A percentile compares a stretch with the other conserved stretches of the same genome.
These are phyloP conservation scores for Geoglossum cookeanum DNA, from an alignment of 2,329 filamentous ascomycete species.

Conservation along the genomic window DNA sequence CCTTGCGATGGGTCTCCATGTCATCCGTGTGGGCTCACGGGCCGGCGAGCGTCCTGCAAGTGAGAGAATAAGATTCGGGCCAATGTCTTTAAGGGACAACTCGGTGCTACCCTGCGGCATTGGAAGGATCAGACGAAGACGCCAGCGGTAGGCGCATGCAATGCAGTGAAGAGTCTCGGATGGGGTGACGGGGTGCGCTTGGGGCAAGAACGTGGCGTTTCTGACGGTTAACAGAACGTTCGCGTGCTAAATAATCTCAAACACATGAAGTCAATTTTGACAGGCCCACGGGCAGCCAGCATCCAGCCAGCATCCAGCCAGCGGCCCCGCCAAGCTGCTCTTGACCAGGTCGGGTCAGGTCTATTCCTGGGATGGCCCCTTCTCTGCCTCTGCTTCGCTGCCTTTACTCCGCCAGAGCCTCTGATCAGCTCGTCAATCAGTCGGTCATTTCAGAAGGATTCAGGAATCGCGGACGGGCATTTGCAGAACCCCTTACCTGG, in stretches of 20 bases:
- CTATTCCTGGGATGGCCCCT: not conserved
- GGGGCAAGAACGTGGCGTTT: not conserved
- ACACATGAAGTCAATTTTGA: not conserved
- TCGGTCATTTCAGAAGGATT: not conserved
- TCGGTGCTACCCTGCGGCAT: not conserved
- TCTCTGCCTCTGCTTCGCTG: not conserved
- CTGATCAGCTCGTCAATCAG: not conserved
- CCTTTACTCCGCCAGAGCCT: not conserved
- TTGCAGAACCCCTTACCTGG: not conserved
- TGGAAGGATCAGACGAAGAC: conserved; percentile 3
- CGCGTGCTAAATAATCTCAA: not conserved
- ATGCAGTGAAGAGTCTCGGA: not conserved
- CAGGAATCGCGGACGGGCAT: not conserved
- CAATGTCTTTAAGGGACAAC: not conserved
- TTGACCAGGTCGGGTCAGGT: not conserved
- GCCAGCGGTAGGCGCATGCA: not conserved
- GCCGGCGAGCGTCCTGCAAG: conserved; percentile 2
- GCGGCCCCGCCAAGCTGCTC: not conserved
- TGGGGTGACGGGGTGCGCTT: not conserved
- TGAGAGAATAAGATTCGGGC: conserved; percentile 1
- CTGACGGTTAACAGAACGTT: not conserved
- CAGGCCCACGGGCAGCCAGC: not conserved
- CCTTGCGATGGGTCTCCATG: conserved; percentile 1
- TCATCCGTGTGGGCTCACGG: not conserved
- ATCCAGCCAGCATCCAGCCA: not conserved